Evolutionary conservation across 1,284 basidiomycete species (phyloP).

Genomic region (Peniophora sp.): DNA sequence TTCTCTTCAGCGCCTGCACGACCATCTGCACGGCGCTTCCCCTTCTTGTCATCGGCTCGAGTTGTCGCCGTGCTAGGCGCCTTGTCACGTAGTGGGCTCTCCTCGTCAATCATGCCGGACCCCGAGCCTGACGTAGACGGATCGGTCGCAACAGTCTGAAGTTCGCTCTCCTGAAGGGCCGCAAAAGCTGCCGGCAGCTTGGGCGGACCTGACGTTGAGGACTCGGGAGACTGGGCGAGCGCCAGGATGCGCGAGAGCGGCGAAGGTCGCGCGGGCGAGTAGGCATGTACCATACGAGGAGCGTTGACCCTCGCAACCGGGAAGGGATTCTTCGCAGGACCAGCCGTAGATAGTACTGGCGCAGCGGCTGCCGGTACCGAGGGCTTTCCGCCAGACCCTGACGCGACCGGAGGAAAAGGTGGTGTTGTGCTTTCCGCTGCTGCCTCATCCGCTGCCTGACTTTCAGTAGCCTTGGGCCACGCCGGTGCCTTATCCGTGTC

Average conservation of each 20-base stretch:
- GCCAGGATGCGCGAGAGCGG: conserved; percentile 68
- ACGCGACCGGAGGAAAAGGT: background rate
- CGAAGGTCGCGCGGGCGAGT: conserved; percentile 69
- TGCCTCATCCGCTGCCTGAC: no score
- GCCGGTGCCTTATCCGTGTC: no score
- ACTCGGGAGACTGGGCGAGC: conserved; percentile 55
- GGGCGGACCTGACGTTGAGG: conserved; percentile 19
- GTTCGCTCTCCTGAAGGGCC: conserved; percentile 2
- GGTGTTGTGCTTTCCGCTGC: background rate
- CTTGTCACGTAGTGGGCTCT: conserved; percentile 37
- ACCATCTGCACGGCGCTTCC: background rate
- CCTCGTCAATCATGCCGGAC: conserved; percentile 10
- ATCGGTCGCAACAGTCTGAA: background rate
- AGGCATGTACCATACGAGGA: conserved; percentile 63
- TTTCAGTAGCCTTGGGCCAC: no score
- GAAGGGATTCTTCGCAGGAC: conserved; percentile 34
- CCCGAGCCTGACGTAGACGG: background rate
- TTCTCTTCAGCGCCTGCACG: conserved; percentile 9
- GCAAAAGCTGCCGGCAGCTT: conserved; percentile 6
- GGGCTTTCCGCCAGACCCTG: background rate
- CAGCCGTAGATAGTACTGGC: conserved; percentile 16
- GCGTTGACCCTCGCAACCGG: conserved; percentile 64
- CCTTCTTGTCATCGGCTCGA: conserved; percentile 11
- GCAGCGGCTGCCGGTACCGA: conserved; percentile 11
- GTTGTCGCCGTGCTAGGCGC: conserved; percentile 11